Base-by-base conservation (phyloP, 257 asterid species). In the Asclepias syriaca region DNA sequence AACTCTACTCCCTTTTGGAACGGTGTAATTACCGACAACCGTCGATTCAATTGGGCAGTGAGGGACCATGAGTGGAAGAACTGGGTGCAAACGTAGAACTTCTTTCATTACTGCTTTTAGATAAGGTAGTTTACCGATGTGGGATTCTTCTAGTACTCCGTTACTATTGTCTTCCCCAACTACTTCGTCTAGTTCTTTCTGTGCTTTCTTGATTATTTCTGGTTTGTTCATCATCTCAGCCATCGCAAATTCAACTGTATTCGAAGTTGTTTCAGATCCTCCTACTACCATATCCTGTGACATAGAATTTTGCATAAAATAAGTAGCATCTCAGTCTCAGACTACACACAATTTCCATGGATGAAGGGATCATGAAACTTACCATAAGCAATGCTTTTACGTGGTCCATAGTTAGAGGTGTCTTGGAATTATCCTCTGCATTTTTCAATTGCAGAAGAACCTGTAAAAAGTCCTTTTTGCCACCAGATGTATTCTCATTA, bases 381-480 rank as follows among this genome's bases (percentile, higher is more conserved):
- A 90, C 97, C 96, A 87, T 89, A 80, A 91, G 86, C 18, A 91
- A 59, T 75, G 96, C 88, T 85, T 89, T 91, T 48, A 91, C 78
- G 66, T 91, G 93, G 45, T 80, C 73, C 81, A 84, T 85, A 48
- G 90, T 87, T 1, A 91, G 73, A 27, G 89, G 86, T 6, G 77
- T 74, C 68, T 86, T 88, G 11, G 81, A 77, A 80, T 34, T 34
- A 34, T 84, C 89, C 49, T 67, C 87, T 4, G 73, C 81, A 12
- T 89, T 90, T 74, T 77, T 88, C 72, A 89, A 34, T 73, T 82
- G 51, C 65, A 91, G 76, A 70, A 91, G 19, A 54, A 89, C 70
- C 77, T 89, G 89, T 79, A 91, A 65, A 77, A 91, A 91, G 72
- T 91, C 97, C 70, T 80, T 86, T 8, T 6, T 71, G 48, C 66